Conservation (phyloP, 345 rosid species). For the Pelargonium nanum region DNA sequence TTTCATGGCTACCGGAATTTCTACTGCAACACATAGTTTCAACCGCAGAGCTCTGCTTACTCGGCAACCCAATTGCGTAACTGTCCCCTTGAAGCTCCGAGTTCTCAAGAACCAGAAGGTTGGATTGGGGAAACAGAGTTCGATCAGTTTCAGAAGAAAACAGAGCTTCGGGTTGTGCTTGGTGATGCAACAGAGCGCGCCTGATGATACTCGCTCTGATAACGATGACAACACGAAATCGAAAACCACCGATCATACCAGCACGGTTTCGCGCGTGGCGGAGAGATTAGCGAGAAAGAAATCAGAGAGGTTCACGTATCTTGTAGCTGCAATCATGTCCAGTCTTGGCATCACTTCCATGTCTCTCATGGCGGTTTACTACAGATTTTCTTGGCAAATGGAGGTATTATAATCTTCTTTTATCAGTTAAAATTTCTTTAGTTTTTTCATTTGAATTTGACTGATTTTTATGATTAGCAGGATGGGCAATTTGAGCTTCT, state of each 20-base stretch:
- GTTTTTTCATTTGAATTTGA: not conserved
- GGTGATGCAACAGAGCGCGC: not conserved
- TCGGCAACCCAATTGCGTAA: not conserved
- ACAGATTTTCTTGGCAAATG: constrained; percentile 56
- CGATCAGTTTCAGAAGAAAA: not conserved
- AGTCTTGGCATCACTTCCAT: constrained; percentile 45
- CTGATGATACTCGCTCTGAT: not conserved
- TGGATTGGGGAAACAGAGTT: not conserved
- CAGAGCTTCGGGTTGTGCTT: constrained; percentile 1
- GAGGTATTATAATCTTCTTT: constrained; percentile 23
- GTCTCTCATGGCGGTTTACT: constrained; percentile 46
- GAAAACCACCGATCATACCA: not conserved
- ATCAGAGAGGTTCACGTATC: constrained; percentile 36
- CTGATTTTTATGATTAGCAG: constrained; percentile 13
- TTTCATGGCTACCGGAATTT: not conserved
- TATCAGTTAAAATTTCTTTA: not conserved
- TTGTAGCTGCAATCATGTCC: constrained; percentile 53
- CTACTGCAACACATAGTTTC: not conserved
- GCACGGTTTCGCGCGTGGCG: constrained; percentile 12
- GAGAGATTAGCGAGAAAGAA: constrained; percentile 35
- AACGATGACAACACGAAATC: too few species aligned
- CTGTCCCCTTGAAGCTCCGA: not conserved
- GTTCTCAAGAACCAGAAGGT: too few species aligned
- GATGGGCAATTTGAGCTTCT: constrained; percentile 33
- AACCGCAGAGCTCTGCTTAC: not conserved